Conservation (phyloP, 129 eudicot genomes). For the Arctium lappa region DNA sequence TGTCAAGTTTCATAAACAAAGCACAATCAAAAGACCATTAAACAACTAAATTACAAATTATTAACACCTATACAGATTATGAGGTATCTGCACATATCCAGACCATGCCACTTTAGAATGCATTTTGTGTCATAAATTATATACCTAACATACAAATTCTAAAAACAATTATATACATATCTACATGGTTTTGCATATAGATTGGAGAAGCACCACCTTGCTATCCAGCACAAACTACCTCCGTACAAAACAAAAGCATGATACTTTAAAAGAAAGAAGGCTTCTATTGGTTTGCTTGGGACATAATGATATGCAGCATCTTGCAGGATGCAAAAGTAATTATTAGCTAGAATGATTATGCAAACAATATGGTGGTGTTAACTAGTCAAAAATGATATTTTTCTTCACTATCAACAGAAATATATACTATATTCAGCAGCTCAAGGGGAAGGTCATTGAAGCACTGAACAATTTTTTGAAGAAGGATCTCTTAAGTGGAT, state of each 20-base stretch:
- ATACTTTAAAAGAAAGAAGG: no score
- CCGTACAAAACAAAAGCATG: no score
- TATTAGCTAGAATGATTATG: not conserved
- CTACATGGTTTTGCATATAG: not conserved
- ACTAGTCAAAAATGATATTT: not conserved
- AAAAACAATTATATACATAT: not conserved
- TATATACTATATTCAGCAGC: not conserved
- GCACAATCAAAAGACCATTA: not conserved
- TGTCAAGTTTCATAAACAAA: slow-evolving; percentile 28
- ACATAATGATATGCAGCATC: not conserved
- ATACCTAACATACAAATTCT: not conserved
- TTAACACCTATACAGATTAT: not conserved
- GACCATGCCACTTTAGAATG: not conserved
- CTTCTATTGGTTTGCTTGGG: not conserved
- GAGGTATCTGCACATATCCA: not conserved
- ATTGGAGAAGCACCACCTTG: not conserved
- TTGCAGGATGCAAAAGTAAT: not conserved
- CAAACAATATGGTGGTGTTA: not conserved
- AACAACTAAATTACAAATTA: not conserved
- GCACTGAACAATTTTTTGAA: not conserved
- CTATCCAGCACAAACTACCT: no score
- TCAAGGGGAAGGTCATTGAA: not conserved
- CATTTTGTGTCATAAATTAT: not conserved
- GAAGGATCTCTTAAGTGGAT: not conserved
- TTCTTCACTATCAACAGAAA: not conserved